Evolutionary conservation across 192 early-diverging fungal genomes (phyloP).

Genomic region (Coemansia aciculifera): DNA sequence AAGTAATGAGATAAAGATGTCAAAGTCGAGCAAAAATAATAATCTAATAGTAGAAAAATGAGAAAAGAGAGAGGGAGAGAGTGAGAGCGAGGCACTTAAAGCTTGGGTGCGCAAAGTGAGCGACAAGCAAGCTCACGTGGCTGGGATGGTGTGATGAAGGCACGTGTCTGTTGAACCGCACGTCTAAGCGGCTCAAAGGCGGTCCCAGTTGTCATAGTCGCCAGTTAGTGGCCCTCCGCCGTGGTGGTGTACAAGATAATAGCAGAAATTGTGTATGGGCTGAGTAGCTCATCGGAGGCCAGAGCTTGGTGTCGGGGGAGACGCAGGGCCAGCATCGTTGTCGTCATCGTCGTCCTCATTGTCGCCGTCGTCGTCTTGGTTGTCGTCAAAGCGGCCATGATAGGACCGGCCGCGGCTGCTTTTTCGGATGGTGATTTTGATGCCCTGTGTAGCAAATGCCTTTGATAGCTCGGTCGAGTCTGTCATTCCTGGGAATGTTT

Average conservation of each 20-base stretch:
- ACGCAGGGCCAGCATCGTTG: constrained; percentile 11
- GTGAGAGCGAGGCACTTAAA: background rate
- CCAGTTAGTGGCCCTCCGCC: background rate
- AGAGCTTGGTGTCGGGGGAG: background rate
- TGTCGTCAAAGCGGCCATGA: constrained; percentile 25
- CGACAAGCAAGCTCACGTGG: background rate
- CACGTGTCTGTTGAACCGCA: constrained; percentile 14
- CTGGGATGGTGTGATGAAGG: background rate
- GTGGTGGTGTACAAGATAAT: constrained; percentile 4
- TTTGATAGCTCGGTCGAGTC: constrained; percentile 74
- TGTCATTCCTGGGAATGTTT: constrained; percentile 81
- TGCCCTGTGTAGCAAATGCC: constrained; percentile 72
- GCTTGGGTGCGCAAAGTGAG: background rate
- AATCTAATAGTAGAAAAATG: constrained; percentile 1
- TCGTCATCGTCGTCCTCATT: constrained; percentile 37
- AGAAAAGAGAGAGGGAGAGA: background rate
- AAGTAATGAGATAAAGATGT: background rate
- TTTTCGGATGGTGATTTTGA: constrained; percentile 78
- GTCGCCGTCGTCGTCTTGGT: constrained; percentile 27
- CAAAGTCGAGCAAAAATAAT: constrained; percentile 2
- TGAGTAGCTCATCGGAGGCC: background rate
- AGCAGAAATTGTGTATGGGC: background rate
- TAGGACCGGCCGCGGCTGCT: constrained; percentile 43
- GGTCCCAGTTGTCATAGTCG: background rate
- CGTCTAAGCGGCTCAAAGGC: constrained; percentile 2